These are phyloP conservation scores for Starmerella vitae DNA, from an alignment of 805 yeast genomes.

Conservation along the genomic window DNA sequence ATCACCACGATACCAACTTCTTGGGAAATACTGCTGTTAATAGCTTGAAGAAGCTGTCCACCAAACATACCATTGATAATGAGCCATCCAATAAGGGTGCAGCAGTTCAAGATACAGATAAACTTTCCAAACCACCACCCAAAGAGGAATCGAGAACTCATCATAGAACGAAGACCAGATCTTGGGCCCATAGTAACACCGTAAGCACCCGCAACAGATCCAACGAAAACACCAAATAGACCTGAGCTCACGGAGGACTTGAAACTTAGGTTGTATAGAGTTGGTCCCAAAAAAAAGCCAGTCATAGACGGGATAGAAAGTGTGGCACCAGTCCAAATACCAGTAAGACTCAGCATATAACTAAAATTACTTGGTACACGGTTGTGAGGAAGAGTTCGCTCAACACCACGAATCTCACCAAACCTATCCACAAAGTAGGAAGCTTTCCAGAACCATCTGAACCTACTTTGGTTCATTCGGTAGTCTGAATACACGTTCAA, in stretches of 20 bases:
- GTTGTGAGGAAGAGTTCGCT: slow-evolving; percentile 55
- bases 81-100: slow-evolving; percentile 88
- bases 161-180: slow-evolving; percentile 84
- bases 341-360: slow-evolving; percentile 34
- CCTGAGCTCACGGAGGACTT: slow-evolving; percentile 52
- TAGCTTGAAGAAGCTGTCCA: slow-evolving; percentile 63
- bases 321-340: slow-evolving; percentile 74
- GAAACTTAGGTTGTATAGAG: slow-evolving; percentile 56
- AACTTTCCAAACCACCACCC: slow-evolving; percentile 79
- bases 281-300: slow-evolving; percentile 61
- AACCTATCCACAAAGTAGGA: slow-evolving; percentile 33
- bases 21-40: slow-evolving; percentile 52
- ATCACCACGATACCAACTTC: slow-evolving; percentile 65
- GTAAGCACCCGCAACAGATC: slow-evolving; percentile 67
- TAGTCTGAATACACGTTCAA: slow-evolving; percentile 14
- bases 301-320: slow-evolving; percentile 88
- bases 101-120: slow-evolving; percentile 53
- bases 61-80: slow-evolving; percentile 80
- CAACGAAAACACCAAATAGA: slow-evolving; percentile 47
- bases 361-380: slow-evolving; percentile 27
- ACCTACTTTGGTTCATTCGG: slow-evolving; percentile 11
- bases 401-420: slow-evolving; percentile 70
- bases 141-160: slow-evolving; percentile 61
- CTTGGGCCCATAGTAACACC: slow-evolving; percentile 81
- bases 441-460: slow-evolving; percentile 21